Percentiles rank a stretch among this genome's conserved stretches.
phyloP scores from a whole-genome alignment of 257 asterid genomes.

The Handroanthus guayacan region DNA sequence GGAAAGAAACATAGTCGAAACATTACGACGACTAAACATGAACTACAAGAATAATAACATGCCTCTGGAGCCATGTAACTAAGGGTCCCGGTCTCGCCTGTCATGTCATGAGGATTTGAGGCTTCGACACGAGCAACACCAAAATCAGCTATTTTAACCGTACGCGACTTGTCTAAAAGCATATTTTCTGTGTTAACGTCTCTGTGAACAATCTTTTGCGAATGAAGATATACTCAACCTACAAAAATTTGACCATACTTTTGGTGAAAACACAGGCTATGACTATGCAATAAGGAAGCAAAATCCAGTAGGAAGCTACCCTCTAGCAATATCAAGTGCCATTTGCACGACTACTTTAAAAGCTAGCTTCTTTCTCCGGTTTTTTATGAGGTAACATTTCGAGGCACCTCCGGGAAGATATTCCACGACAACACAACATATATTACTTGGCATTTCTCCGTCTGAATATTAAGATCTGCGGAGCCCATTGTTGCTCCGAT shows the following conservation, averaged over 20 bases:
- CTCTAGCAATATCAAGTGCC: conserved; percentile 83
- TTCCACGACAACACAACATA: conserved; percentile 78
- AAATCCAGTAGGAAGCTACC: conserved; percentile 46
- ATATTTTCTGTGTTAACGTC: conserved; percentile 85
- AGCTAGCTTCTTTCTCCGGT: conserved; percentile 70
- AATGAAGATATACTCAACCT: conserved; percentile 81
- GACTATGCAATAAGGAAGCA: not conserved
- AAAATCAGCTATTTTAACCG: conserved; percentile 73
- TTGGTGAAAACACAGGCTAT: not conserved
- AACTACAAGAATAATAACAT: not conserved
- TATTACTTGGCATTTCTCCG: conserved; percentile 74
- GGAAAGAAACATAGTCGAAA: not conserved
- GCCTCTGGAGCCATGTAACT: conserved; percentile 95
- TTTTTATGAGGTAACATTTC: conserved; percentile 73
- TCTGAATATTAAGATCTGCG: conserved; percentile 65
- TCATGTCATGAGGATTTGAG: conserved; percentile 82
- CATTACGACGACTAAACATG: not conserved
- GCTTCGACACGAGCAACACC: conserved; percentile 88
- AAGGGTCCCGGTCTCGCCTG: conserved; percentile 83
- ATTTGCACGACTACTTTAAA: conserved; percentile 78
- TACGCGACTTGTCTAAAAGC: conserved; percentile 73
- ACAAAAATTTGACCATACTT: conserved; percentile 6
- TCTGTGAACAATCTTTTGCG: conserved; percentile 78
- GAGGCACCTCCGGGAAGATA: conserved; percentile 83
- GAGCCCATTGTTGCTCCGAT: conserved; percentile 83